Evolutionary conservation across 2,329 filamentous ascomycete genomes (phyloP).

Genomic region (Phialophora macrospora): DNA sequence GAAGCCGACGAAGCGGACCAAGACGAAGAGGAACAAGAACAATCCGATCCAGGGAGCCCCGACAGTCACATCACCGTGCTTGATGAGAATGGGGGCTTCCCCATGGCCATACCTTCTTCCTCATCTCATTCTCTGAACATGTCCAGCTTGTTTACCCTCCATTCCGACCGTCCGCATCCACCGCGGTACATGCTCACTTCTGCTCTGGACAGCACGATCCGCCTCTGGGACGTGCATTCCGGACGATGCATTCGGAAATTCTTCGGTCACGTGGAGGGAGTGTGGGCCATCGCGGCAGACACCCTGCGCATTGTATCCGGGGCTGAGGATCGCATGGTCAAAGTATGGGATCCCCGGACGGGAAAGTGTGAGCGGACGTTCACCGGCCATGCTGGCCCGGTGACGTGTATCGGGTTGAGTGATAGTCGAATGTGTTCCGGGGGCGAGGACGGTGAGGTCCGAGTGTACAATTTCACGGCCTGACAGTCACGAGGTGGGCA

Average conservation of each 20-base stretch:
- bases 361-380: constrained; percentile 93
- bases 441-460: constrained; percentile 89
- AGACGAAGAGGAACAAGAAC: constrained; percentile 61
- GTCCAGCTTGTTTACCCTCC: constrained; percentile 47
- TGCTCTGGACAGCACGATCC: constrained; percentile 86
- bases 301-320: constrained; percentile 86
- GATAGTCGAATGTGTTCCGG: constrained; percentile 89
- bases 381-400: constrained; percentile 85
- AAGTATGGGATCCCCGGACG: constrained; percentile 90
- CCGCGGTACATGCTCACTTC: constrained; percentile 92
- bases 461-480: constrained; percentile 75
- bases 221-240: constrained; percentile 86
- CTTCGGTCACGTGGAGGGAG: constrained; percentile 94
- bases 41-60: constrained; percentile 35
- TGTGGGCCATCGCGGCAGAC: constrained; percentile 91
- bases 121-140: constrained; percentile 48
- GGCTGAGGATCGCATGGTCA: constrained; percentile 91
- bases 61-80: constrained; percentile 29
- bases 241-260: constrained; percentile 87
- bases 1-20: constrained; percentile 63
- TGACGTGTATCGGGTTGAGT: constrained; percentile 90
- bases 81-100: constrained; percentile 26
- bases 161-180: constrained; percentile 70
- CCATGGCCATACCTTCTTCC: constrained; percentile 17
- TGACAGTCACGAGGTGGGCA: constrained; percentile 9